These are phyloP conservation scores for Triticum aestivum DNA, from an alignment of 176 grass and related monocot species.

Conservation along the genomic window DNA sequence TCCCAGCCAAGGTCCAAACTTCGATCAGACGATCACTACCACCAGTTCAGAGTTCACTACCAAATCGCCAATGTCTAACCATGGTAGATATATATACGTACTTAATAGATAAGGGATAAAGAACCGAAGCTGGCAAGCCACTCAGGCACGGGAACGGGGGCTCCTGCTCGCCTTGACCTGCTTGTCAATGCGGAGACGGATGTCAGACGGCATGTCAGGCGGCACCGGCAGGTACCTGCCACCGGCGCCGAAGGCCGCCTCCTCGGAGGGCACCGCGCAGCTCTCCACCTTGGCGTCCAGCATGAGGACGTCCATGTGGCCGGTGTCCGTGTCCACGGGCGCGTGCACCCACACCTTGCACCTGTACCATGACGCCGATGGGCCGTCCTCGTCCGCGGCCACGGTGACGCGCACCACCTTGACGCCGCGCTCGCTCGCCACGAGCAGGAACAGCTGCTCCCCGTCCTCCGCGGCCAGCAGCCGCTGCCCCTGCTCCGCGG, in stretches of 20 bases:
- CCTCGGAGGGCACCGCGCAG: neutral
- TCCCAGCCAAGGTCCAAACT: too few relatives aligned
- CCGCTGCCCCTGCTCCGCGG: neutral
- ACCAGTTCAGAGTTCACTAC: too few relatives aligned
- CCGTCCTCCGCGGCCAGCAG: neutral
- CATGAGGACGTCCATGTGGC: neutral
- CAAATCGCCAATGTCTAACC: too few relatives aligned
- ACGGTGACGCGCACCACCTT: neutral
- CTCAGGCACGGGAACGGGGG: too few relatives aligned
- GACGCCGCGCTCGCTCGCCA: neutral
- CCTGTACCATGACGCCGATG: neutral
- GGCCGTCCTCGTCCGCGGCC: neutral
- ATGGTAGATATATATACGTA: too few relatives aligned
- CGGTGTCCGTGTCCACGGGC: neutral
- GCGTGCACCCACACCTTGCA: constrained; percentile 13
- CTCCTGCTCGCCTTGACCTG: too few relatives aligned
- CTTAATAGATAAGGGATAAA: too few relatives aligned
- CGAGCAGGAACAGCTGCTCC: neutral
- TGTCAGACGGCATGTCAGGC: too few relatives aligned
- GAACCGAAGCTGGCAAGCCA: too few relatives aligned
- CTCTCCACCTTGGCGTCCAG: constrained; percentile 6
- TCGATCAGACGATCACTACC: too few relatives aligned
- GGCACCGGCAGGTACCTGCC: neutral
- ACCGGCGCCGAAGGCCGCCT: neutral
- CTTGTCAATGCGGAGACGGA: too few relatives aligned